Evolutionary conservation across 2,329 filamentous ascomycete genomes (phyloP), one percentile per base, ranked within the genome.

Genomic region (Tolypocladium ovalisporum): DNA sequence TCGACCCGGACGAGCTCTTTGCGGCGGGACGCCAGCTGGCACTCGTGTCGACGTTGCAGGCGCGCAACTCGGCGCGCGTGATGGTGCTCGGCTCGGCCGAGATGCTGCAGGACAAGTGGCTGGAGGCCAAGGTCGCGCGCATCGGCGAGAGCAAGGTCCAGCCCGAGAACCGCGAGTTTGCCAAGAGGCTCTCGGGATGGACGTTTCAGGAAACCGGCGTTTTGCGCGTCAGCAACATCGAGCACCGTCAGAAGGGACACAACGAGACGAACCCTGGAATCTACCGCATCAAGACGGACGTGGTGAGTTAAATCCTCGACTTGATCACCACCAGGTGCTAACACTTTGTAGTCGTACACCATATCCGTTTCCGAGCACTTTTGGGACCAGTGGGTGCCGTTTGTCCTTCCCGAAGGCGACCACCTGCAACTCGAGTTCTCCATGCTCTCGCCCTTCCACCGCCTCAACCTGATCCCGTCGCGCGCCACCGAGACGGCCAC

Each of bases 371-470:
- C 92, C 32, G 91, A 97, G 73, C 96, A 90, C 72, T 74, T 75
- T 54, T 85, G 84, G 76, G 84, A 89, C 70, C 82, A 85, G 68
- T 95, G 86, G 78, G 74, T 77, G 7, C 88, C 92, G 52, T 97
- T 91, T 75, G 77, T 77, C 44, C 77, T 88, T 24, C 85, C 90
- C 27, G 68, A 79, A 10, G 79, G 75, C 61, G 94, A 99, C 70
- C 80, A 78, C 34, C 70, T 99, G 37, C 94, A 99, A 74, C 89
- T 99, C 61, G 94, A 99, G 74, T 97, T 97, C 79, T 92, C 86
- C 76, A 99, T 97, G 94, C 87, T 99, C 52, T 97, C 93, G 1
- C 93, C 94, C 57, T 97, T 97, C 84, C 88, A 97, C 76, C 92
- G 94, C 47, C 81, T 97, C 37, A 79, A 85, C 59, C 85, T 99